These are phyloP conservation scores for Pseudogymnoascus pannorum DNA, from an alignment of 2,329 filamentous ascomycete species.

Conservation along the genomic window DNA sequence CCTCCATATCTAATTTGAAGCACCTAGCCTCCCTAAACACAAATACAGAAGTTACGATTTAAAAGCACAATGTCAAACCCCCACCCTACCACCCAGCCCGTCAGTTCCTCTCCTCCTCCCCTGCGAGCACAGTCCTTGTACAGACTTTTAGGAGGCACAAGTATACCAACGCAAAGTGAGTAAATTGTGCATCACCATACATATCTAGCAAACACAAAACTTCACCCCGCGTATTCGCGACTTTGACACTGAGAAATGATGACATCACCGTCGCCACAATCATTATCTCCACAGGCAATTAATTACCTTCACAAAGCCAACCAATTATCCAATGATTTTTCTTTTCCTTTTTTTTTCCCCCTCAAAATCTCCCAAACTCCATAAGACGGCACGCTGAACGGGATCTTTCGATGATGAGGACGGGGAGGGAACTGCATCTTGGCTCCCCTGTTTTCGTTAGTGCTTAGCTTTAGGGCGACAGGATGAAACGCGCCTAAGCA, in stretches of 20 bases:
- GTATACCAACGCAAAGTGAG: neutral
- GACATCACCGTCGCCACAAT: neutral
- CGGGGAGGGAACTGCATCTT: neutral
- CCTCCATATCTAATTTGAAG: too few relatives aligned
- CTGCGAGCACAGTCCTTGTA: too few relatives aligned
- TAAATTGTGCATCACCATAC: neutral
- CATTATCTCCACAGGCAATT: too few relatives aligned
- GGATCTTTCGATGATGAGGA: neutral
- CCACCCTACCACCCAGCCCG: too few relatives aligned
- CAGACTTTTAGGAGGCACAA: too few relatives aligned
- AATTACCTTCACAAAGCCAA: neutral
- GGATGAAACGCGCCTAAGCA: neutral
- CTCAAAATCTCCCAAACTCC: neutral
- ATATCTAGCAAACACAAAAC: neutral
- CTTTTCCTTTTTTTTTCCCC: neutral
- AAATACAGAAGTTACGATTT: too few relatives aligned
- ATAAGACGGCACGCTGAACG: neutral
- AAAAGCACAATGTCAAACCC: too few relatives aligned
- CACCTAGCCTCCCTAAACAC: too few relatives aligned
- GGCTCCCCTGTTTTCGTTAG: neutral
- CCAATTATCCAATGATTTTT: neutral
- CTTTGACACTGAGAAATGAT: neutral
- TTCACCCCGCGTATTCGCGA: neutral
- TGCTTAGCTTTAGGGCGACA: neutral
- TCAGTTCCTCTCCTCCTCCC: too few relatives aligned